Conservation (phyloP, 2,329 filamentous ascomycete species). For the Diaporthe sp. region DNA sequence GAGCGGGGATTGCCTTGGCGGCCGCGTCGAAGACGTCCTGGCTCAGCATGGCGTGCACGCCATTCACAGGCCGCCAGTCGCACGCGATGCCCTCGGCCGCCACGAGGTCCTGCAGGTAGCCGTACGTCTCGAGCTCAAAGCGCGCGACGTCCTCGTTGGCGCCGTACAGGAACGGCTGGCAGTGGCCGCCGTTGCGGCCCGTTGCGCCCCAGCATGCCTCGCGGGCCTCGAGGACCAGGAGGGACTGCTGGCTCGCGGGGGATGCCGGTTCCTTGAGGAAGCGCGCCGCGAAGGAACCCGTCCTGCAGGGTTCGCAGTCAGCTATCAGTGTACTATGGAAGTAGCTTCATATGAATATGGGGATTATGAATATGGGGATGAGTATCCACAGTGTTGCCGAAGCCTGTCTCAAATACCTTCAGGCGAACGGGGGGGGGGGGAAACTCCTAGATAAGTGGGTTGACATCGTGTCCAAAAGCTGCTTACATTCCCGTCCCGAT, state of each 20-base stretch:
- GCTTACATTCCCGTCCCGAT: constrained; percentile 76
- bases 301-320: constrained; percentile 42
- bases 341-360: neutral
- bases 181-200: constrained; percentile 80
- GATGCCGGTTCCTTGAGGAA: constrained; percentile 62
- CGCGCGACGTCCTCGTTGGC: constrained; percentile 68
- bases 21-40: constrained; percentile 64
- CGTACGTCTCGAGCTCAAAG: constrained; percentile 79
- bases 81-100: constrained; percentile 68
- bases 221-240: constrained; percentile 81
- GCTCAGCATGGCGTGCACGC: constrained; percentile 73
- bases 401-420: too few relatives aligned
- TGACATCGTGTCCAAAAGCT: neutral
- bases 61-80: constrained; percentile 73
- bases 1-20: constrained; percentile 57
- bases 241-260: constrained; percentile 49
- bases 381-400: neutral
- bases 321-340: too few relatives aligned
- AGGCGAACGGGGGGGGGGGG: neutral
- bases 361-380: neutral
- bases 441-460: neutral
- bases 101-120: constrained; percentile 68
- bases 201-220: constrained; percentile 88
- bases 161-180: constrained; percentile 76
- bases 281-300: constrained; percentile 77